Percentiles rank a stretch among this genome's conserved stretches.
Evolutionary conservation across 257 asterid species (phyloP).

Genomic region (Fraxinus quadrangulata): DNA sequence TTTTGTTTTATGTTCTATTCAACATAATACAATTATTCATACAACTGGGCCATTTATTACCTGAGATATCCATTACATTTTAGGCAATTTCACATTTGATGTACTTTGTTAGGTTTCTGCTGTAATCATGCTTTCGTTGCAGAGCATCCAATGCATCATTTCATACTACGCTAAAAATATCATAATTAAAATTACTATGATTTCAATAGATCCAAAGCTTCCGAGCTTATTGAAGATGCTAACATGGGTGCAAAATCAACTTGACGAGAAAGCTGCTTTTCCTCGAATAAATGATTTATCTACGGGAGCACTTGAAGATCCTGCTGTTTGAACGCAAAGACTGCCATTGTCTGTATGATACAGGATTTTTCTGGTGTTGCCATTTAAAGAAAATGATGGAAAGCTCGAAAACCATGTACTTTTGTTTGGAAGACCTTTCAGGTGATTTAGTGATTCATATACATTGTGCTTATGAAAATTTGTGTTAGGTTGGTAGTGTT

Average conservation of each 20-base stretch:
- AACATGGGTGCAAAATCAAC: conserved; percentile 76
- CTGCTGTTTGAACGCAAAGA: conserved; percentile 44
- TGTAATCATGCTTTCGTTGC: too few species aligned
- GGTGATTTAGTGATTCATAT: conserved; percentile 12
- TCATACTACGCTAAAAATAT: background rate
- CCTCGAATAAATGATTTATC: conserved; percentile 73
- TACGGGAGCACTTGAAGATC: conserved; percentile 76
- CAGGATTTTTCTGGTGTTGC: conserved; percentile 9
- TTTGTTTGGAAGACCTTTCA: conserved; percentile 12
- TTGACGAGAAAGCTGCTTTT: conserved; percentile 69
- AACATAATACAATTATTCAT: background rate
- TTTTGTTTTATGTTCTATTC: background rate
- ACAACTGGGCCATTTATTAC: background rate
- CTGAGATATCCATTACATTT: background rate
- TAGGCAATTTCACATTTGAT: background rate
- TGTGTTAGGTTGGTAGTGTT: conserved; percentile 7
- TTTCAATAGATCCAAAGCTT: conserved; percentile 79
- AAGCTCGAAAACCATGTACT: conserved; percentile 13
- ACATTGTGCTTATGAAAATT: conserved; percentile 17
- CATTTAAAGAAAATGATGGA: conserved; percentile 6
- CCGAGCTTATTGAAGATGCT: conserved; percentile 84
- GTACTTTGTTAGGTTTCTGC: background rate
- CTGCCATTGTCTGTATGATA: conserved; percentile 2
- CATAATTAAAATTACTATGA: background rate
- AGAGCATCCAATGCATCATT: background rate